Conservation (phyloP, 1,139 yeast genomes). For the Debaryomycetaceae sp. region DNA sequence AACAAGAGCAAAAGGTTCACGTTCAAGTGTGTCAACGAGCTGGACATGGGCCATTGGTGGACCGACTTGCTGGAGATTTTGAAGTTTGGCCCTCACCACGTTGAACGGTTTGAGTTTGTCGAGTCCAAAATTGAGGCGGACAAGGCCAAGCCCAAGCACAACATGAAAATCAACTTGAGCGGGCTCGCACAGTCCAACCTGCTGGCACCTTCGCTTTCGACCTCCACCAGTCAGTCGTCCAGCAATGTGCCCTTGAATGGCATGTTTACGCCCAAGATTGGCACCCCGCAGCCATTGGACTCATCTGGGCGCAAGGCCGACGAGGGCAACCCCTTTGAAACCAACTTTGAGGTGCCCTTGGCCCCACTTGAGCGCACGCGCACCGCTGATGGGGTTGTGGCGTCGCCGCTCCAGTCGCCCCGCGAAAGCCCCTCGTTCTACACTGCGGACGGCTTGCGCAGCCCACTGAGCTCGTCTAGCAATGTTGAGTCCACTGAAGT, state of each 20-base stretch:
- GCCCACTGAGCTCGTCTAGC: conserved; percentile 11
- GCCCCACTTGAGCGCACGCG: no score
- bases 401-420: no score
- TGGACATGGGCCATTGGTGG: conserved; percentile 34
- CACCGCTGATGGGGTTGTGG: no score
- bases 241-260: conserved; percentile 15
- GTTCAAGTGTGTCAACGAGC: conserved; percentile 31
- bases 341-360: conserved; percentile 19
- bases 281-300: conserved; percentile 24
- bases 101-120: conserved; percentile 31
- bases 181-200: not conserved
- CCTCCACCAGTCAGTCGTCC: conserved; percentile 3
- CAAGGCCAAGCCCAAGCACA: conserved; percentile 13
- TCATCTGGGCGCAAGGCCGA: conserved; percentile 7
- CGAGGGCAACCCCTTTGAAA: conserved; percentile 39
- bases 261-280: conserved; percentile 36
- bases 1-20: conserved; percentile 30
- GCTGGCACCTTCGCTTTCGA: not conserved
- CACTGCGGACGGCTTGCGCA: no score
- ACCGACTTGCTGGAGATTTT: conserved; percentile 37
- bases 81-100: conserved; percentile 32
- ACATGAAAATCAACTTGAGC: conserved; percentile 4
- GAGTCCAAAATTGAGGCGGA: conserved; percentile 22
- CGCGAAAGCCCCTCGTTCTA: no score
- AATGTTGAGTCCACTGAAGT: conserved; percentile 1